A percentile compares a stretch with the other conserved stretches of the same genome.
Evolutionary conservation across 2,329 filamentous ascomycete genomes (phyloP).

Genomic region (Ceratocystis ficicola): DNA sequence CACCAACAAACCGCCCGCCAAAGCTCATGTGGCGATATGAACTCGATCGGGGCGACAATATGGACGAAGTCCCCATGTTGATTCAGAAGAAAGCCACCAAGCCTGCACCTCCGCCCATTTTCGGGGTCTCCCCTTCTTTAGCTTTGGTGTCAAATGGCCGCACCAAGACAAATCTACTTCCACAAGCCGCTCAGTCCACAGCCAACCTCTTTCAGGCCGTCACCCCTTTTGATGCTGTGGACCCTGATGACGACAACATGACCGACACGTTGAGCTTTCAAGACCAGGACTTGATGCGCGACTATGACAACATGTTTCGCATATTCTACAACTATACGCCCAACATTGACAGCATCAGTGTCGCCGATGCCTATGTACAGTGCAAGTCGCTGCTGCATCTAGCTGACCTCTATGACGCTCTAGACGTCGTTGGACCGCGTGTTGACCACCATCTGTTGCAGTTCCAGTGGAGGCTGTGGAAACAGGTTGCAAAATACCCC

Average conservation of each 20-base stretch:
- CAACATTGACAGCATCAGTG: slow-evolving; percentile 69
- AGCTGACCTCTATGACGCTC: slow-evolving; percentile 89
- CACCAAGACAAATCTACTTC: not conserved
- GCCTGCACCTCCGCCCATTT: slow-evolving; percentile 27
- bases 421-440: slow-evolving; percentile 73
- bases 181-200: slow-evolving; percentile 26
- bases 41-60: slow-evolving; percentile 60
- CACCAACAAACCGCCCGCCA: not conserved
- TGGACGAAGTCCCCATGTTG: slow-evolving; percentile 74
- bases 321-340: slow-evolving; percentile 93
- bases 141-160: not conserved
- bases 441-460: slow-evolving; percentile 90
- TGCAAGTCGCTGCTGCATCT: slow-evolving; percentile 80
- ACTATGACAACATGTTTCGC: slow-evolving; percentile 92
- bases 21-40: slow-evolving; percentile 66
- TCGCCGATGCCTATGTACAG: slow-evolving; percentile 83
- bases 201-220: slow-evolving; percentile 73
- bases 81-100: slow-evolving; percentile 56
- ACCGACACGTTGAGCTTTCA: slow-evolving; percentile 40
- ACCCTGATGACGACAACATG: slow-evolving; percentile 29
- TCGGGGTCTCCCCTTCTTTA: slow-evolving; percentile 29
- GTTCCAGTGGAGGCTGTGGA: slow-evolving; percentile 83
- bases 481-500: slow-evolving; percentile 92
- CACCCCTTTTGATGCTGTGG: slow-evolving; percentile 37
- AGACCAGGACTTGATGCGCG: slow-evolving; percentile 66